phyloP scores from a whole-genome alignment of 1,139 yeast genomes.

The Candida frijolesensis region DNA sequence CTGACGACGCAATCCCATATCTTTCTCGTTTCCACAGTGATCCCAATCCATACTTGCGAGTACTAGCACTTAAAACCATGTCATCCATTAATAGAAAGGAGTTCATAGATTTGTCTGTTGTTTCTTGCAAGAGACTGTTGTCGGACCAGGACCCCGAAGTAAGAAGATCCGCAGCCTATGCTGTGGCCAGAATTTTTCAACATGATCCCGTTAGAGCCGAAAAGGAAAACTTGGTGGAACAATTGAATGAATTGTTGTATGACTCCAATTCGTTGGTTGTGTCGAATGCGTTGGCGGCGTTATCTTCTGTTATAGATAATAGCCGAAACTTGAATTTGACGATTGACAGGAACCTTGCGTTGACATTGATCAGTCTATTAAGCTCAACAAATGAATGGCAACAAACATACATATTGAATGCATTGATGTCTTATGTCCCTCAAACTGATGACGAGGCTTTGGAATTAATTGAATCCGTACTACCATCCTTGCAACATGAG shows the following conservation, averaged over 20 bases:
- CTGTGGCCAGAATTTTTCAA: constrained; percentile 70
- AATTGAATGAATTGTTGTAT: constrained; percentile 58
- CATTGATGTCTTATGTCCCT: constrained; percentile 74
- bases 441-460: constrained; percentile 66
- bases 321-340: constrained; percentile 51
- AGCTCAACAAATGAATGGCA: constrained; percentile 78
- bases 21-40: constrained; percentile 54
- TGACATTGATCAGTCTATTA: constrained; percentile 50
- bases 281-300: constrained; percentile 71
- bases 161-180: constrained; percentile 68
- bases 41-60: constrained; percentile 33
- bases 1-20: constrained; percentile 58
- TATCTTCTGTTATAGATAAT: constrained; percentile 65
- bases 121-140: constrained; percentile 34
- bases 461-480: constrained; percentile 62
- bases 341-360: constrained; percentile 59
- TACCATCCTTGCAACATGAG: constrained; percentile 79
- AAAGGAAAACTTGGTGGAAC: constrained; percentile 49
- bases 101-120: constrained; percentile 41
- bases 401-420: constrained; percentile 68
- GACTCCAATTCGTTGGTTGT: constrained; percentile 67
- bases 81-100: constrained; percentile 59
- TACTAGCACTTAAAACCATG: constrained; percentile 65
- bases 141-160: constrained; percentile 61
- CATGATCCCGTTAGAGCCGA: constrained; percentile 52